phyloP scores from a whole-genome alignment of 2,329 filamentous ascomycete genomes.

The Aspergillus nomiae region DNA sequence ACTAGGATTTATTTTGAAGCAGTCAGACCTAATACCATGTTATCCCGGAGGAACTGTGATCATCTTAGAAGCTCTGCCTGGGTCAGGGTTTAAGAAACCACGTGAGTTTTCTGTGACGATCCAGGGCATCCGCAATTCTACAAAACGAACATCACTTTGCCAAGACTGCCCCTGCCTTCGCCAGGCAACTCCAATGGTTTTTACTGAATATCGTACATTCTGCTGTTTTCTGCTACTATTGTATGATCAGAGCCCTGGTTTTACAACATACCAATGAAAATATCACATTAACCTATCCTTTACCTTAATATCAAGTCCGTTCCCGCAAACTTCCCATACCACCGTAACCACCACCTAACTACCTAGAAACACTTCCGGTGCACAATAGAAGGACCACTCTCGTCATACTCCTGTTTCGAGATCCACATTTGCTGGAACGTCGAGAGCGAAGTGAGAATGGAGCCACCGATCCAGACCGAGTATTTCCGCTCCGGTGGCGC shows the following conservation, averaged over 20 bases:
- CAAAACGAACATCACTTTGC: neutral
- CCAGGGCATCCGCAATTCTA: too few species aligned
- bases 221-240: neutral
- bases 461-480: slow-evolving; percentile 99
- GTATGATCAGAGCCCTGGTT: accelerated
- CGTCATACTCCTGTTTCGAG: slow-evolving; percentile 99
- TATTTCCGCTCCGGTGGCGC: slow-evolving; percentile 99
- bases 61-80: too few species aligned
- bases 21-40: too few species aligned
- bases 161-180: neutral
- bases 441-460: slow-evolving; percentile 97
- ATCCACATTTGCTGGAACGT: slow-evolving; percentile 99
- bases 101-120: too few species aligned
- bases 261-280: neutral
- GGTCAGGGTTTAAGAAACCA: too few species aligned
- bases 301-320: neutral
- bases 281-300: neutral
- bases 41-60: too few species aligned
- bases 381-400: slow-evolving; percentile 98
- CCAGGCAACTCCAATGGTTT: neutral
- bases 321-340: neutral
- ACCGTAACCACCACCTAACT: too few species aligned
- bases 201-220: neutral
- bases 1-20: too few species aligned
- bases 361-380: slow-evolving; percentile 99